phyloP scores from a whole-genome alignment of 495 filamentous ascomycete genomes.

The Penicillium mononematosum region DNA sequence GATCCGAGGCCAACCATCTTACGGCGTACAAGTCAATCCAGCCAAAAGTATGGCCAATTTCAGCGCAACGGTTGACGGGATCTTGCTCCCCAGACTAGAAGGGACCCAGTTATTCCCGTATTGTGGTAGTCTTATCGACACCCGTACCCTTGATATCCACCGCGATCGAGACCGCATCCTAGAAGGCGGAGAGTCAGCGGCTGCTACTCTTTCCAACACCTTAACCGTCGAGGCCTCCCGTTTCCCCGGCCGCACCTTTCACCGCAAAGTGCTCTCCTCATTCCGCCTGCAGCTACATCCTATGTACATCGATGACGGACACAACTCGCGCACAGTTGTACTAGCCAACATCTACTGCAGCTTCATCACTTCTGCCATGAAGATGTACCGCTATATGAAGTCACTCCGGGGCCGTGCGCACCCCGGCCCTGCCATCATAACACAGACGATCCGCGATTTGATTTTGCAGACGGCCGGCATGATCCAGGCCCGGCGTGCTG shows the following conservation, averaged over 20 bases:
- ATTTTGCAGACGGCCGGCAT: constrained; percentile 62
- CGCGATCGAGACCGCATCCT: constrained; percentile 55
- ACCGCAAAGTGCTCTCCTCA: constrained; percentile 71
- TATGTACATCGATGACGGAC: constrained; percentile 84
- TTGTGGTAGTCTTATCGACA: constrained; percentile 78
- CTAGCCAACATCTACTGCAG: constrained; percentile 70
- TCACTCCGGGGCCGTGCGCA: constrained; percentile 56
- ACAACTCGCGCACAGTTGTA: constrained; percentile 69
- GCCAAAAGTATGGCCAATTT: constrained; percentile 88
- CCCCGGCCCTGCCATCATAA: constrained; percentile 54
- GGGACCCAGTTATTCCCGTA: constrained; percentile 70
- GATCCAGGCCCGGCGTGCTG: constrained; percentile 56
- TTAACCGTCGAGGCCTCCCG: constrained; percentile 74
- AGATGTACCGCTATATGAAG: constrained; percentile 76
- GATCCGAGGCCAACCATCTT: constrained; percentile 72
- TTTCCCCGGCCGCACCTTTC: constrained; percentile 68
- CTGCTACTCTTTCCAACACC: constrained; percentile 50
- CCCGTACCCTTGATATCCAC: constrained; percentile 68
- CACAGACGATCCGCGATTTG: constrained; percentile 64
- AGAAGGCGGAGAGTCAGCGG: constrained; percentile 43
- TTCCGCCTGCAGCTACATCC: constrained; percentile 85
- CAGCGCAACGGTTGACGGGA: constrained; percentile 56
- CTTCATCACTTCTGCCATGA: constrained; percentile 75
- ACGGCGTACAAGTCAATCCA: constrained; percentile 75
- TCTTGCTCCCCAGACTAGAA: constrained; percentile 50